Evolutionary conservation across 2,329 filamentous ascomycete genomes (phyloP).

Genomic region (Colletotrichum echinochloae): DNA sequence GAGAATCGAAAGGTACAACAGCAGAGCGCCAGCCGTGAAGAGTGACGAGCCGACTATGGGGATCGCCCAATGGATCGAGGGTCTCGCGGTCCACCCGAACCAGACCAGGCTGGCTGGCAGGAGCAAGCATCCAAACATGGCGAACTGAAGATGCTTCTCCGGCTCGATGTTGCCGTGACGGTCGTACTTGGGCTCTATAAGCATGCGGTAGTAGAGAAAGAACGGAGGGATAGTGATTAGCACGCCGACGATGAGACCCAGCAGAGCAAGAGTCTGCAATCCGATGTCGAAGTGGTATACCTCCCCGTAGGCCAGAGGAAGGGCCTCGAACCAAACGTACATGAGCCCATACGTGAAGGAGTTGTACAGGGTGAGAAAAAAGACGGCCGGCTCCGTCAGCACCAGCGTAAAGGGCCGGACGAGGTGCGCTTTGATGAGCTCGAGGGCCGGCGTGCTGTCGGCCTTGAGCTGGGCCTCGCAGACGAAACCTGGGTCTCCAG

Average conservation of each 20-base stretch:
- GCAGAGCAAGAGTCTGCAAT: neutral
- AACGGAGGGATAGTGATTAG: slow-evolving; percentile 20
- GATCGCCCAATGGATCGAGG: slow-evolving; percentile 10
- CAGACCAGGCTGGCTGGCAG: slow-evolving; percentile 28
- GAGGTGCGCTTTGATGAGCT: slow-evolving; percentile 35
- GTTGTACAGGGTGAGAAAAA: slow-evolving; percentile 26
- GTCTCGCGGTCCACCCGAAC: slow-evolving; percentile 31
- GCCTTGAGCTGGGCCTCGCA: slow-evolving; percentile 38
- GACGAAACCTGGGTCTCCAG: slow-evolving; percentile 33
- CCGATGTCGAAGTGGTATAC: slow-evolving; percentile 40
- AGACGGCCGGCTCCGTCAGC: slow-evolving; percentile 30
- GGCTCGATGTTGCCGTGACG: slow-evolving; percentile 21
- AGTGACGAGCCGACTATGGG: slow-evolving; percentile 29
- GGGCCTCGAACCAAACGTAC: slow-evolving; percentile 37
- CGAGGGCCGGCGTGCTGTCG: slow-evolving; percentile 33
- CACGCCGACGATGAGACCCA: slow-evolving; percentile 33
- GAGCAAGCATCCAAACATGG: slow-evolving; percentile 26
- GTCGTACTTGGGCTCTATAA: slow-evolving; percentile 25
- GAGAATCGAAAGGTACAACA: slow-evolving; percentile 28
- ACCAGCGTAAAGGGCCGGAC: slow-evolving; percentile 28
- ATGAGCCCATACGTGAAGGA: slow-evolving; percentile 33
- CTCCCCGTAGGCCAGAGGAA: slow-evolving; percentile 12
- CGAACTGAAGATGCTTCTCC: slow-evolving; percentile 17
- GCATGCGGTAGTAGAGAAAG: slow-evolving; percentile 30
- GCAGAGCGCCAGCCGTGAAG: slow-evolving; percentile 18